Percentiles rank a stretch among this genome's conserved stretches.
Conservation (phyloP, 2,329 filamentous ascomycete species). For the Ascomycota sp. region DNA sequence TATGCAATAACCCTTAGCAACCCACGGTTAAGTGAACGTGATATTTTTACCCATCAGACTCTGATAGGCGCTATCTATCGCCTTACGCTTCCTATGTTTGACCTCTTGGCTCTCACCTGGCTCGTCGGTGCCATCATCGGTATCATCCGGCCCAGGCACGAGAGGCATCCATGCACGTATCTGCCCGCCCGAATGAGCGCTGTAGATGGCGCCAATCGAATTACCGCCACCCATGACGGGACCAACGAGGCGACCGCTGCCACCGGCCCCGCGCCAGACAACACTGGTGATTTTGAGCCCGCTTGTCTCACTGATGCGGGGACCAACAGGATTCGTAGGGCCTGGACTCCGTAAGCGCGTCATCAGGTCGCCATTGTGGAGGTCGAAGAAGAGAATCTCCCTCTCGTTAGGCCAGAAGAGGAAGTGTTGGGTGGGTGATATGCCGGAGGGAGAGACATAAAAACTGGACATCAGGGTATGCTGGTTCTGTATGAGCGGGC, state of each 20-base stretch:
- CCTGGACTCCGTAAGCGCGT: slow-evolving; percentile 49
- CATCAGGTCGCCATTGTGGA: slow-evolving; percentile 56
- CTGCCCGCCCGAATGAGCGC: slow-evolving; percentile 64
- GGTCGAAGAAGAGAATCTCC: slow-evolving; percentile 60
- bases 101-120: slow-evolving; percentile 20
- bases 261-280: slow-evolving; percentile 47
- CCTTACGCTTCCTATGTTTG: slow-evolving; percentile 48
- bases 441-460: slow-evolving; percentile 38
- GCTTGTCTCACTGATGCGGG: slow-evolving; percentile 29
- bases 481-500: slow-evolving; percentile 58
- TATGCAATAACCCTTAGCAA: neutral
- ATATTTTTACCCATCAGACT: slow-evolving; percentile 55
- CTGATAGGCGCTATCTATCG: slow-evolving; percentile 59
- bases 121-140: slow-evolving; percentile 25
- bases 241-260: slow-evolving; percentile 34
- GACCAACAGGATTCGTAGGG: slow-evolving; percentile 21
- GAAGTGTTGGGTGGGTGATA: slow-evolving; percentile 38
- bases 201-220: slow-evolving; percentile 43
- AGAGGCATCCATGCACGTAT: slow-evolving; percentile 61
- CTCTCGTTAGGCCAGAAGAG: slow-evolving; percentile 67
- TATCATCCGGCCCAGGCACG: slow-evolving; percentile 26
- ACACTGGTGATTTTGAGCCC: slow-evolving; percentile 53
- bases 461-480: slow-evolving; percentile 41
- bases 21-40: slow-evolving; percentile 27
- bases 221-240: slow-evolving; percentile 38